Percentiles rank a stretch among this genome's conserved stretches.
phyloP scores from a whole-genome alignment of 306 rosid genomes.

The Mucuna pruriens region DNA sequence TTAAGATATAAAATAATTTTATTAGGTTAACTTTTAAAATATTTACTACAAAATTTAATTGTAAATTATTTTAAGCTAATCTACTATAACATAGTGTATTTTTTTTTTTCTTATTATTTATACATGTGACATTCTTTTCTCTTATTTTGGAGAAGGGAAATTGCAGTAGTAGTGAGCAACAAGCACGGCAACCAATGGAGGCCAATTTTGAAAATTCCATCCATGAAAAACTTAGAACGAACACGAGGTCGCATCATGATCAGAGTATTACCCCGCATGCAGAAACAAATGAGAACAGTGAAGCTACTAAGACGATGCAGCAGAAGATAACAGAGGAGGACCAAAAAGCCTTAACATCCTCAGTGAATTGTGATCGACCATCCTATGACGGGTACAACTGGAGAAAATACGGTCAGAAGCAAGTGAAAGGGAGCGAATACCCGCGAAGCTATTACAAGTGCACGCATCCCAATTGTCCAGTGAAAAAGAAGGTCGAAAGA shows the following conservation, averaged over 20 bases:
- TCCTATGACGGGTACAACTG: conserved; percentile 95
- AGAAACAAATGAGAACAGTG: conserved; percentile 49
- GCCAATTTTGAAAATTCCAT: conserved; percentile 47
- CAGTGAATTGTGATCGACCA: conserved; percentile 65
- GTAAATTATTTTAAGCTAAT: too few species aligned
- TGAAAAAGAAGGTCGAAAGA: conserved; percentile 96
- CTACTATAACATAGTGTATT: too few species aligned
- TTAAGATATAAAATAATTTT: too few species aligned
- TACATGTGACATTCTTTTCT: background rate
- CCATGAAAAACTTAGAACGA: conserved; percentile 54
- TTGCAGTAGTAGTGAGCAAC: conserved; percentile 55
- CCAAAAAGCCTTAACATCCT: conserved; percentile 50
- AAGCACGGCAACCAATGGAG: conserved; percentile 44
- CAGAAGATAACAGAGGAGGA: conserved; percentile 66
- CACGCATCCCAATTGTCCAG: conserved; percentile 90
- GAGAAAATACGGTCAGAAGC: conserved; percentile 99
- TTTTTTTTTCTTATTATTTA: too few species aligned
- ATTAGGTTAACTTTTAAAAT: too few species aligned
- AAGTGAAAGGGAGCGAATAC: conserved; percentile 95
- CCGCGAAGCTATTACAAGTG: conserved; percentile 96
- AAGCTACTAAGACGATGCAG: conserved; percentile 47
- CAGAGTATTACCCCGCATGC: conserved; percentile 47
- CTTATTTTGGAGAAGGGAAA: conserved; percentile 66
- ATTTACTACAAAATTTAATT: too few species aligned
- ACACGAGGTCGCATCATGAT: conserved; percentile 44